Percentiles rank a stretch among this genome's conserved stretches.
These are phyloP conservation scores for Leishmania lainsoni DNA, from an alignment of 208 protist species.

Conservation along the genomic window DNA sequence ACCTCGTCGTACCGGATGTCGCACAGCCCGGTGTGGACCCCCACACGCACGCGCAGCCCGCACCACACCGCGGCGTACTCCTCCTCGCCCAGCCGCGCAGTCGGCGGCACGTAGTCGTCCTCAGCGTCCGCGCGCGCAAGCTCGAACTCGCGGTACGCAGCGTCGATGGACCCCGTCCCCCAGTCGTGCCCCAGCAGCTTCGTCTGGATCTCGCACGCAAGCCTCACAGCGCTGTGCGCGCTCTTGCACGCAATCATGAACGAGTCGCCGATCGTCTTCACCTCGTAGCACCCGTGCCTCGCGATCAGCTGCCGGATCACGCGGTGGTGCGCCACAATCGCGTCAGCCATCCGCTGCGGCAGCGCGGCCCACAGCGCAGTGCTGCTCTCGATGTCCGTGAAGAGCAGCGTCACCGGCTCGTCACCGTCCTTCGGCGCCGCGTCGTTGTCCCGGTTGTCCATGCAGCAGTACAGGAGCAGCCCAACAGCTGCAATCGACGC, in stretches of 20 bases:
- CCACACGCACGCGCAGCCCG: conserved; percentile 60
- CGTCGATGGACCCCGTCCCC: conserved; percentile 46
- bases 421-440: conserved; percentile 47
- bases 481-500: not conserved
- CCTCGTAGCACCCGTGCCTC: conserved; percentile 39
- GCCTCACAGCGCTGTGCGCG: conserved; percentile 40
- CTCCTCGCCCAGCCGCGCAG: conserved; percentile 33
- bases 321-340: conserved; percentile 69
- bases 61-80: conserved; percentile 44
- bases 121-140: conserved; percentile 21
- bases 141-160: conserved; percentile 57
- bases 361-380: conserved; percentile 76
- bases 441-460: conserved; percentile 41
- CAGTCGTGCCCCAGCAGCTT: conserved; percentile 60
- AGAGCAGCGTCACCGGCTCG: conserved; percentile 63
- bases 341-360: conserved; percentile 58
- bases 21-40: conserved; percentile 68
- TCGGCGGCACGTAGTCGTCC: conserved; percentile 27
- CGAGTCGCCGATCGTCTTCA: conserved; percentile 51
- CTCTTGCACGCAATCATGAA: conserved; percentile 63
- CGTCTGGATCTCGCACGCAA: conserved; percentile 55
- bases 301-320: conserved; percentile 64
- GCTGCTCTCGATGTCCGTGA: conserved; percentile 84
- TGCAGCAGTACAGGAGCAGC: conserved; percentile 24
- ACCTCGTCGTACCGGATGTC: conserved; percentile 64